Percentiles rank a stretch among this genome's conserved stretches.
Conservation (phyloP, 805 yeast genomes). For the Ogataea haglerorum region DNA sequence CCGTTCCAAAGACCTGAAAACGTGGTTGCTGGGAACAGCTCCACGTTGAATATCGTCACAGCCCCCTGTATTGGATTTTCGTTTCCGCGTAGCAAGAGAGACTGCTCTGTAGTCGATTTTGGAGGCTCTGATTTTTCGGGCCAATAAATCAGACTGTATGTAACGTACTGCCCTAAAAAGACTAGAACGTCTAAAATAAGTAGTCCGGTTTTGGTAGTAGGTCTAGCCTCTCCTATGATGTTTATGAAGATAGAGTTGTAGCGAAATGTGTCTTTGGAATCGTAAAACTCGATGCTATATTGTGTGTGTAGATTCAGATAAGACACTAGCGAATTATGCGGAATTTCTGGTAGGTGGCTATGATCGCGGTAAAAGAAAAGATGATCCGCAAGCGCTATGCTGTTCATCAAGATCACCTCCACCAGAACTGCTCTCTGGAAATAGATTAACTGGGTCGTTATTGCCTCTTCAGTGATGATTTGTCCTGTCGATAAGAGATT, state of each 20-base stretch:
- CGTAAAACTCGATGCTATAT: constrained; percentile 14
- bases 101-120: neutral
- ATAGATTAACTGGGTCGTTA: constrained; percentile 11
- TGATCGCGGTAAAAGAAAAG: constrained; percentile 4
- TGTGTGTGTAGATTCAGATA: constrained; percentile 18
- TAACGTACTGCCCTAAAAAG: constrained; percentile 18
- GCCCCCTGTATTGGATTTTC: constrained; percentile 20
- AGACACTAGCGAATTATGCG: constrained; percentile 1
- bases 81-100: neutral
- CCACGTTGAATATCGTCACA: constrained; percentile 14
- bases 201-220: constrained; percentile 9
- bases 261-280: constrained; percentile 16
- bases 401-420: constrained; percentile 18
- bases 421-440: constrained; percentile 14
- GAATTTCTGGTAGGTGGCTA: neutral
- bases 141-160: constrained; percentile 16
- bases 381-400: constrained; percentile 17
- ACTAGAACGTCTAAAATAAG: constrained; percentile 21
- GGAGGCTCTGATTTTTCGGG: constrained; percentile 3
- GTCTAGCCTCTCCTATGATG: constrained; percentile 27
- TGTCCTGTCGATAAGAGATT: constrained; percentile 12
- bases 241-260: constrained; percentile 25
- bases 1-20: constrained; percentile 4
- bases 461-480: constrained; percentile 9
- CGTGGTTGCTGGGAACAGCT: constrained; percentile 15